Evolutionary conservation across 2,329 filamentous ascomycete species (phyloP).

Genomic region (Pseudodiploospora longispora): DNA sequence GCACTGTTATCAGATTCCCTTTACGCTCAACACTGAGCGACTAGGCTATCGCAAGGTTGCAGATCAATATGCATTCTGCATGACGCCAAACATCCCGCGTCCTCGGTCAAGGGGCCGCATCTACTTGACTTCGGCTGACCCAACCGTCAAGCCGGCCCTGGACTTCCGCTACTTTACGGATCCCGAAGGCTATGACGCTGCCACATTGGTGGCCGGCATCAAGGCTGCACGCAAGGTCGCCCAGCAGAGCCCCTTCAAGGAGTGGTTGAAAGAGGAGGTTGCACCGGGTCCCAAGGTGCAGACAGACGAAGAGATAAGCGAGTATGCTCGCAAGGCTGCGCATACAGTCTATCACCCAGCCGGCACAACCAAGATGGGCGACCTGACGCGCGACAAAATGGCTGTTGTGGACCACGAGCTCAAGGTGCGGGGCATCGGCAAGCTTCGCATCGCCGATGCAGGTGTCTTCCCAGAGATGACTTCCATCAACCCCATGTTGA

Average conservation of each 20-base stretch:
- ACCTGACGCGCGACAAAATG: constrained; percentile 56
- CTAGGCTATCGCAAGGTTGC: constrained; percentile 58
- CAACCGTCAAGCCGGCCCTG: constrained; percentile 69
- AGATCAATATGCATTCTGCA: constrained; percentile 81
- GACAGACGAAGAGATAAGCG: constrained; percentile 70
- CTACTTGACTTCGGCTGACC: constrained; percentile 69
- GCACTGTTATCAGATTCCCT: constrained; percentile 95
- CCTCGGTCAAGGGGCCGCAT: constrained; percentile 69
- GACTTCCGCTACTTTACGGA: constrained; percentile 90
- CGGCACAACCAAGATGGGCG: constrained; percentile 86
- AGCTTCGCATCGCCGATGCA: constrained; percentile 73
- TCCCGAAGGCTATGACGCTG: constrained; percentile 75
- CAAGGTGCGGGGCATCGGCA: constrained; percentile 63
- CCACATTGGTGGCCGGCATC: constrained; percentile 70
- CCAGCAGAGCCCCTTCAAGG: constrained; percentile 66
- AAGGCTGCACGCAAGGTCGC: constrained; percentile 71
- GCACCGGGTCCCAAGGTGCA: constrained; percentile 67
- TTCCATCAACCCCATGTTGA: constrained; percentile 85
- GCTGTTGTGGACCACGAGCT: constrained; percentile 76
- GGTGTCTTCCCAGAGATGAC: constrained; percentile 85
- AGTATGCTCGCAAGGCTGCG: constrained; percentile 72
- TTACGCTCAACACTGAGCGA: constrained; percentile 75
- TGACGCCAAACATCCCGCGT: constrained; percentile 85
- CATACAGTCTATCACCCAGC: constrained; percentile 89
- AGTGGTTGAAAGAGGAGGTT: constrained; percentile 76